phyloP scores from a whole-genome alignment of 2,329 filamentous ascomycete species.

The Fusarium xylarioides region DNA sequence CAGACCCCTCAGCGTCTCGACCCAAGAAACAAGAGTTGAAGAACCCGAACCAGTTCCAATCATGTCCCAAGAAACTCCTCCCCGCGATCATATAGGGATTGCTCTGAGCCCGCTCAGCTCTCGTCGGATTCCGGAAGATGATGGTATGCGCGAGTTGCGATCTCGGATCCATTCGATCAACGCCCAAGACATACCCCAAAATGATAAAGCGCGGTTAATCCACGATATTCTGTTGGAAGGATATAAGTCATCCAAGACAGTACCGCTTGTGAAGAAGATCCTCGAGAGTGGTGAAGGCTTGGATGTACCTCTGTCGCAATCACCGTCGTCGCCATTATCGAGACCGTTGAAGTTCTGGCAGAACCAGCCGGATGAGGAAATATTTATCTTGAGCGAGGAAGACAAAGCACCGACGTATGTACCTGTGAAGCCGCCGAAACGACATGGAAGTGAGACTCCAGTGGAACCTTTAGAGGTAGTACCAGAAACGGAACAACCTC shows the following conservation, averaged over 20 bases:
- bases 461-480: conserved; percentile 29
- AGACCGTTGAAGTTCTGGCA: conserved; percentile 69
- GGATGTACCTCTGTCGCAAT: conserved; percentile 51
- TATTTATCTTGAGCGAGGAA: conserved; percentile 63
- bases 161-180: conserved; percentile 75
- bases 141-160: conserved; percentile 77
- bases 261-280: conserved; percentile 24
- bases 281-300: conserved; percentile 25
- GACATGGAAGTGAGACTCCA: conserved; percentile 56
- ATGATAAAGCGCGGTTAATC: conserved; percentile 76
- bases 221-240: conserved; percentile 76
- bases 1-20: conserved; percentile 48
- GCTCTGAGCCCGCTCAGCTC: conserved; percentile 44
- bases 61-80: conserved; percentile 34
- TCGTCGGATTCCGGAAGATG: conserved; percentile 72
- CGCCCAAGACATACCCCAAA: conserved; percentile 62
- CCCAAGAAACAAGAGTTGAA: conserved; percentile 48
- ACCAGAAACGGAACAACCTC: conserved; percentile 47
- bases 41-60: conserved; percentile 35
- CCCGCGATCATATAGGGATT: conserved; percentile 48
- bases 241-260: conserved; percentile 58
- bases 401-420: conserved; percentile 76
- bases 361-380: conserved; percentile 55
- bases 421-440: conserved; percentile 58
- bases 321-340: conserved; percentile 52